Conservation (phyloP, 2,329 filamentous ascomycete genomes). For the Xylaria sp. region DNA sequence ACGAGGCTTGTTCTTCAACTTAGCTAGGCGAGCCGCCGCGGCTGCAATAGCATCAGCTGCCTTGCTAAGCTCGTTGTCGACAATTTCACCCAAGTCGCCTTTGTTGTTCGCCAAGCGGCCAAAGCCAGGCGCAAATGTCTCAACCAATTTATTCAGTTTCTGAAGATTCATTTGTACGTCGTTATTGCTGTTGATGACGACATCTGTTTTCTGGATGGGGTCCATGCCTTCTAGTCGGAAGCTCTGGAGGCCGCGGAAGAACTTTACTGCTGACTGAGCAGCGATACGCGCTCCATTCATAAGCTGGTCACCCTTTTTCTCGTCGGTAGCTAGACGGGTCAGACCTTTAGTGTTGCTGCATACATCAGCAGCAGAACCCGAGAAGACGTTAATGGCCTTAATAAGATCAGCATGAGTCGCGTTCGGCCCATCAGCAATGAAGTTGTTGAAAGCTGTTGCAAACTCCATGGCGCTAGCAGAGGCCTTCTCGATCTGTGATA, state of each 20-base stretch:
- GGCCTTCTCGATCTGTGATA: slow-evolving; percentile 97
- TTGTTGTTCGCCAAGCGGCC: slow-evolving; percentile 80
- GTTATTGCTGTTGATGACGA: slow-evolving; percentile 97
- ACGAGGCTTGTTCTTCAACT: slow-evolving; percentile 94
- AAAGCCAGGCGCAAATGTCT: slow-evolving; percentile 89
- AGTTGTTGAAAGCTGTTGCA: slow-evolving; percentile 97
- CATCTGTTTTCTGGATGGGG: slow-evolving; percentile 90
- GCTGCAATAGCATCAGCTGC: slow-evolving; percentile 96
- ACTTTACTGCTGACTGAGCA: slow-evolving; percentile 87
- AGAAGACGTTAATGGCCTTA: slow-evolving; percentile 89
- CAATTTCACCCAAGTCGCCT: slow-evolving; percentile 91
- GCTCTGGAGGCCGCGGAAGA: slow-evolving; percentile 93
- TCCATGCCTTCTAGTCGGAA: slow-evolving; percentile 94
- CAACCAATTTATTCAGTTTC: slow-evolving; percentile 91
- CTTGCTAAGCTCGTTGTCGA: slow-evolving; percentile 91
- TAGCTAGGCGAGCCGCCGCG: slow-evolving; percentile 86
- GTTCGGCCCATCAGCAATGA: slow-evolving; percentile 95
- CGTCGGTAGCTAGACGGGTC: slow-evolving; percentile 90
- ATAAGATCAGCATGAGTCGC: slow-evolving; percentile 91
- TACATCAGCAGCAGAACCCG: slow-evolving; percentile 91
- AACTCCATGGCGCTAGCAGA: slow-evolving; percentile 96
- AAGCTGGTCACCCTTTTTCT: slow-evolving; percentile 91
- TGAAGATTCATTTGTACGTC: slow-evolving; percentile 96
- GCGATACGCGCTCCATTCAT: slow-evolving; percentile 85
- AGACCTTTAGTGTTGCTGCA: slow-evolving; percentile 97